These are phyloP conservation scores for Cercospora sp. DNA, from an alignment of 2,329 filamentous ascomycete species.

Conservation along the genomic window DNA sequence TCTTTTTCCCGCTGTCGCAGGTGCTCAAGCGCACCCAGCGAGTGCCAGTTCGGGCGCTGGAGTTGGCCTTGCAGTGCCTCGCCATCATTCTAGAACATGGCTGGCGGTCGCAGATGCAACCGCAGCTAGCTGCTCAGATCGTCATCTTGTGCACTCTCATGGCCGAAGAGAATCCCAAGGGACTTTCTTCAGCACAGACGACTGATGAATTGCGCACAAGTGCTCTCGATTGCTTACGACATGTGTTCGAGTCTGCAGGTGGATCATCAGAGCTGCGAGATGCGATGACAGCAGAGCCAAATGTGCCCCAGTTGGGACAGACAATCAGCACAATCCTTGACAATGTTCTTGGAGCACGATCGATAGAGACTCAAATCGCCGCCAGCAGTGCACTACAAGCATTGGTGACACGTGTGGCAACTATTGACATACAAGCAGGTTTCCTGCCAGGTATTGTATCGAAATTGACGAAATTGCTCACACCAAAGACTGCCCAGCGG, in stretches of 20 bases:
- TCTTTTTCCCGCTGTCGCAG: constrained; percentile 89
- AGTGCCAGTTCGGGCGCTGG: constrained; percentile 70
- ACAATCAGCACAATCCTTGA: constrained; percentile 79
- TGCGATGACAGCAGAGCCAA: constrained; percentile 56
- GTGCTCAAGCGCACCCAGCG: constrained; percentile 75
- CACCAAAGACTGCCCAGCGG: constrained; percentile 64
- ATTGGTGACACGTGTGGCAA: constrained; percentile 65
- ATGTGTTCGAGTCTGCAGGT: constrained; percentile 62
- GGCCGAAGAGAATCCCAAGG: constrained; percentile 69
- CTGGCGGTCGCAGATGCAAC: constrained; percentile 72
- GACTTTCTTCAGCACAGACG: constrained; percentile 52
- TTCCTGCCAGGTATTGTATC: constrained; percentile 90
- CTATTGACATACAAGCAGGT: constrained; percentile 73
- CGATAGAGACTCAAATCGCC: constrained; percentile 68
- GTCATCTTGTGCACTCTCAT: constrained; percentile 82
- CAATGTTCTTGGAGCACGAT: constrained; percentile 64
- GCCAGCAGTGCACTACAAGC: constrained; percentile 66
- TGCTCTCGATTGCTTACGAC: constrained; percentile 68
- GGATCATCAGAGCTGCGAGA: constrained; percentile 47
- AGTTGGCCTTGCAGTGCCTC: constrained; percentile 75
- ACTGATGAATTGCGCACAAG: constrained; percentile 75
- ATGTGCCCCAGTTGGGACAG: constrained; percentile 78
- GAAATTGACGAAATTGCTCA: constrained; percentile 71
- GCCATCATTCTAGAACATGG: constrained; percentile 72
- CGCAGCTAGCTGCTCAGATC: constrained; percentile 77